Conservation (phyloP, 495 filamentous ascomycete genomes). For the Xylaria intraflava region DNA sequence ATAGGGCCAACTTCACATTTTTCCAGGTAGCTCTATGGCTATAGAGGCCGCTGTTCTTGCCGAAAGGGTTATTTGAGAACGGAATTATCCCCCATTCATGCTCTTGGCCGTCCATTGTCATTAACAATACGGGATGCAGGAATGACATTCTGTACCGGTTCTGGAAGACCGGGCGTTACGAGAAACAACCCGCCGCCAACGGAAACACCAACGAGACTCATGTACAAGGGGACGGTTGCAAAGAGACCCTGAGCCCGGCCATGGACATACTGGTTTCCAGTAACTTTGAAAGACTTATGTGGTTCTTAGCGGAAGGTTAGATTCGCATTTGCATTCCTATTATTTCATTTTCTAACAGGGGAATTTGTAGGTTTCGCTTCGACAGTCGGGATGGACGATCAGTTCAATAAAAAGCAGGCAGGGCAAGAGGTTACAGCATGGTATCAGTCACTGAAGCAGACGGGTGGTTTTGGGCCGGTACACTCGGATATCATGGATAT, state of each 20-base stretch:
- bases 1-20: no score
- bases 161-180: slow-evolving; percentile 74
- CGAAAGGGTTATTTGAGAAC: not conserved
- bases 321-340: not conserved
- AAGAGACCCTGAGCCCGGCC: slow-evolving; percentile 81
- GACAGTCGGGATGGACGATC: slow-evolving; percentile 47
- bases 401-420: slow-evolving; percentile 53
- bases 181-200: slow-evolving; percentile 61
- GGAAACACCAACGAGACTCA: slow-evolving; percentile 55
- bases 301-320: slow-evolving; percentile 67
- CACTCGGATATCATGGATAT: slow-evolving; percentile 57
- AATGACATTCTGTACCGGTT: slow-evolving; percentile 87
- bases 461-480: slow-evolving; percentile 73
- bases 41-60: not conserved
- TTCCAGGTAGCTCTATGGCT: not conserved
- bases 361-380: slow-evolving; percentile 23
- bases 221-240: slow-evolving; percentile 63
- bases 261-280: slow-evolving; percentile 96
- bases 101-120: not conserved
- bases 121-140: slow-evolving; percentile 4
- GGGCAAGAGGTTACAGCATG: slow-evolving; percentile 61
- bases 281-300: slow-evolving; percentile 96
- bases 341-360: not conserved
- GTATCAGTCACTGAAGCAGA: slow-evolving; percentile 66
- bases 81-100: not conserved